A percentile compares a stretch with the other conserved stretches of the same genome.
phyloP scores from a whole-genome alignment of 208 protist species.

The Acanthamoeba castellanii region DNA sequence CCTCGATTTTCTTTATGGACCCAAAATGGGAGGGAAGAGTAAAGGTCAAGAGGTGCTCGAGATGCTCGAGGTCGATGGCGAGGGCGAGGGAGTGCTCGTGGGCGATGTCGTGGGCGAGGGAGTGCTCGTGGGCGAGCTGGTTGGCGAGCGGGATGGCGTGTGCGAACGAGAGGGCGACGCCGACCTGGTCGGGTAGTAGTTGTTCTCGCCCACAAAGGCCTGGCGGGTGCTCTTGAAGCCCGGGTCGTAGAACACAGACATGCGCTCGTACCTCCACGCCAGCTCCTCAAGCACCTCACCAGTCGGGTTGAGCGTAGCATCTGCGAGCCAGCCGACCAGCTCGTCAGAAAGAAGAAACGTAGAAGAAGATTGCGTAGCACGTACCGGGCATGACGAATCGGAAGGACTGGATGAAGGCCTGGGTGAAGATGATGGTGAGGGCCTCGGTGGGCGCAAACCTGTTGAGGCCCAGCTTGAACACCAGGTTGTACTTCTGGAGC shows the following conservation, averaged over 20 bases:
- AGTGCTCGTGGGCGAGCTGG: too few species aligned
- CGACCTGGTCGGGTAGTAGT: neutral
- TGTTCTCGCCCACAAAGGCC: neutral
- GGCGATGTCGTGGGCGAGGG: too few species aligned
- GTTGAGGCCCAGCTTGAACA: conserved; percentile 15
- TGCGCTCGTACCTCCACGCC: conserved; percentile 1
- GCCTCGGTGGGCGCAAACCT: neutral
- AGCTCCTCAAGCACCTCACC: neutral
- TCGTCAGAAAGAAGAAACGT: too few species aligned
- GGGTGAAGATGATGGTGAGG: neutral
- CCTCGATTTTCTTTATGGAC: too few species aligned
- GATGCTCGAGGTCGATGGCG: too few species aligned
- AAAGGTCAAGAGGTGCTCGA: too few species aligned
- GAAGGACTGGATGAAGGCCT: conserved; percentile 14
- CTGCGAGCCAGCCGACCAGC: neutral
- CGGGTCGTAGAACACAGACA: neutral
- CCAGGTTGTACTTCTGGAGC: conserved; percentile 20
- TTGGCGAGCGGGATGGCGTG: neutral
- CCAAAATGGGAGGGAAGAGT: too few species aligned
- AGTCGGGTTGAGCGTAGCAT: neutral
- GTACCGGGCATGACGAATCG: neutral
- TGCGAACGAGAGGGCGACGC: too few species aligned
- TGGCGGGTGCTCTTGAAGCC: neutral
- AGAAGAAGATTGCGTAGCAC: too few species aligned
- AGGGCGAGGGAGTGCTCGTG: too few species aligned